These are phyloP conservation scores for Calonectria pteridis DNA, from an alignment of 2,329 filamentous ascomycete genomes.

Conservation along the genomic window DNA sequence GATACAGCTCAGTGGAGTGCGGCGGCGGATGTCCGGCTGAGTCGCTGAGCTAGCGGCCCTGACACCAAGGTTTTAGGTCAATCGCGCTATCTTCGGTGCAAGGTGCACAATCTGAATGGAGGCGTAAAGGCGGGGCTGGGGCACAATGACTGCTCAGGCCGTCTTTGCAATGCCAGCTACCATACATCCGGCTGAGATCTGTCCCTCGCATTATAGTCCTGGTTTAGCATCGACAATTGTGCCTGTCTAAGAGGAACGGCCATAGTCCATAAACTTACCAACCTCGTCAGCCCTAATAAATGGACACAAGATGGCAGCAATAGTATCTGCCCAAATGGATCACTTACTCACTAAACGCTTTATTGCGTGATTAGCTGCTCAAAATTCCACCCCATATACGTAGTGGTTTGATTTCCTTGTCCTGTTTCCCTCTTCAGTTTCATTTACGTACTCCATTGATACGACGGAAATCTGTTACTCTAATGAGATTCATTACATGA, in stretches of 20 bases:
- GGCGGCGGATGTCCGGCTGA: conserved; percentile 37
- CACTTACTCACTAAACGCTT: neutral
- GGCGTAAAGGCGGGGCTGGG: neutral
- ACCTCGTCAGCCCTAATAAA: neutral
- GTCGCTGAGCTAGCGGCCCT: neutral
- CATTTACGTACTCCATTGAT: neutral
- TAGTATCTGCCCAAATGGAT: neutral
- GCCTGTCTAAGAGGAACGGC: neutral
- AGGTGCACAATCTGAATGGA: neutral
- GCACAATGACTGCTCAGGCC: neutral
- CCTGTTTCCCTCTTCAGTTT: neutral
- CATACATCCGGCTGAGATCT: no score
- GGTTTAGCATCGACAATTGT: neutral
- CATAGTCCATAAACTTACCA: neutral
- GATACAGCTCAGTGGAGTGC: conserved; percentile 17
- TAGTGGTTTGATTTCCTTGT: neutral
- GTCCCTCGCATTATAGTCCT: neutral
- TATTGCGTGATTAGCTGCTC: neutral
- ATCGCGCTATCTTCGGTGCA: neutral
- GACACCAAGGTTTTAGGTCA: neutral
- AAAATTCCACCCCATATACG: neutral
- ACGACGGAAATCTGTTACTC: conserved; percentile 34
- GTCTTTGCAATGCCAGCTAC: neutral
- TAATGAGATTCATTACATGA: conserved; percentile 47
- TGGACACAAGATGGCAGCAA: neutral